Evolutionary conservation across 345 rosid genomes (phyloP).

Genomic region (Eutrema yunnanense): DNA sequence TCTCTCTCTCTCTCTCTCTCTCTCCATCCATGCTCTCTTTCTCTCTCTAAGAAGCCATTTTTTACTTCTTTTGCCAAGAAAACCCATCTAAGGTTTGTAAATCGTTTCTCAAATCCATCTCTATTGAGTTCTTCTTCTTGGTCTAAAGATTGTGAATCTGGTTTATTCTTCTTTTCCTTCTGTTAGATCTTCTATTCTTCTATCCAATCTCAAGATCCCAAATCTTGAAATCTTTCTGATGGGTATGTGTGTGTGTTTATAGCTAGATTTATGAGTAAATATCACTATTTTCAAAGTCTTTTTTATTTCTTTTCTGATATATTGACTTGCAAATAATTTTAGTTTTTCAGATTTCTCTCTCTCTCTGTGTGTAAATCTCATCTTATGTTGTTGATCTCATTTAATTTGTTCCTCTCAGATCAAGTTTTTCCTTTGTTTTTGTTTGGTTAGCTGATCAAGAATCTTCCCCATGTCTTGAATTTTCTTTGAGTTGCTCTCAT

Average conservation of each 20-base stretch:
- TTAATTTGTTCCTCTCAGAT: not conserved
- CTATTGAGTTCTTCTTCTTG: not conserved
- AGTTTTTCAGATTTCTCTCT: not conserved
- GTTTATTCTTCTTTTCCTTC: not conserved
- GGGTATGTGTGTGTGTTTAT: not conserved
- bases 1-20: too few relatives aligned
- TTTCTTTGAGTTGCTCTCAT: not conserved
- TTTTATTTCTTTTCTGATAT: not conserved
- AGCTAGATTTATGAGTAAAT: not conserved
- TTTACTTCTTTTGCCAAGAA: conserved; percentile 17
- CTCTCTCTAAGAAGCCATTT: conserved; percentile 32
- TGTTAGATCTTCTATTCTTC: not conserved
- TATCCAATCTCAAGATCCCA: not conserved
- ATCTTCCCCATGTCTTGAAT: not conserved
- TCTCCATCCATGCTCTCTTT: not conserved
- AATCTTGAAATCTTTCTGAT: conserved; percentile 19
- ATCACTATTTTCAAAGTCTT: not conserved
- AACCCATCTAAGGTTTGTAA: conserved; percentile 14
- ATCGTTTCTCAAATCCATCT: not conserved
- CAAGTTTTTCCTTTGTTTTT: not conserved
- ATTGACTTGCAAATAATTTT: not conserved
- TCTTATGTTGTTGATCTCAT: not conserved
- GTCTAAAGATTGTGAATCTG: not conserved
- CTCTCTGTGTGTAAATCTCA: not conserved
- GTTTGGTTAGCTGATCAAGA: not conserved